Evolutionary conservation across 2,329 filamentous ascomycete genomes (phyloP).

Genomic region (Neodidymelliopsis sp.): DNA sequence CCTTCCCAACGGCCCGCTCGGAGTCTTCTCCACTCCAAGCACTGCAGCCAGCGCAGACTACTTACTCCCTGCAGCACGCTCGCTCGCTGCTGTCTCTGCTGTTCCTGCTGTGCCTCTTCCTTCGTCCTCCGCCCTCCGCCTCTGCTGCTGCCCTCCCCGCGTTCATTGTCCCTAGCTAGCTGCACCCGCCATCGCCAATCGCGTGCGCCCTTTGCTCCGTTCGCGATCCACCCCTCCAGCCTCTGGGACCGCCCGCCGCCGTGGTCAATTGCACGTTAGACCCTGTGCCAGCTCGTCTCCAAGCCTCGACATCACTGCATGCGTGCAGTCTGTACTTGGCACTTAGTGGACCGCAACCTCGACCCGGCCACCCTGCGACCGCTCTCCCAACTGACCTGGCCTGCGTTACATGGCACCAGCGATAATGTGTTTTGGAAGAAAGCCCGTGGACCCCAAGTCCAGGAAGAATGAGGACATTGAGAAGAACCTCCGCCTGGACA

Average conservation of each 20-base stretch:
- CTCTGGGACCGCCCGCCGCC: conserved; percentile 18
- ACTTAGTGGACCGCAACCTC: conserved; percentile 17
- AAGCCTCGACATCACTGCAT: conserved; percentile 14
- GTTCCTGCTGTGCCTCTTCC: conserved; percentile 10
- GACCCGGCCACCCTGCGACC: conserved; percentile 7
- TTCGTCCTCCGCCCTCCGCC: conserved; percentile 3
- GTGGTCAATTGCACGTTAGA: conserved; percentile 9
- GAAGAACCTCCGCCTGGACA: conserved; percentile 82
- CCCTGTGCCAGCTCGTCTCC: conserved; percentile 6
- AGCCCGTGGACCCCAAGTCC: conserved; percentile 56
- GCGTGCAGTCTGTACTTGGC: conserved; percentile 11
- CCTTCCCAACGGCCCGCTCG: neutral
- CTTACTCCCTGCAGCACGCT: conserved; percentile 6
- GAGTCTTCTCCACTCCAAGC: conserved; percentile 10
- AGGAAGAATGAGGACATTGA: conserved; percentile 77
- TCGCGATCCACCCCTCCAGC: conserved; percentile 17
- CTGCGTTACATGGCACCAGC: conserved; percentile 44
- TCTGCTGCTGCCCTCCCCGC: conserved; percentile 13
- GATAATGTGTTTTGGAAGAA: conserved; percentile 62
- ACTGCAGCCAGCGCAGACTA: conserved; percentile 2
- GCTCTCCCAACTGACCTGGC: conserved; percentile 1
- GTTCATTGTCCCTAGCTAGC: conserved; percentile 4
- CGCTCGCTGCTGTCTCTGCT: conserved; percentile 2
- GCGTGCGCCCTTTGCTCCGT: conserved; percentile 4
- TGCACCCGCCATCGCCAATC: conserved; percentile 11